Base-by-base conservation (phyloP, 208 protist genomes). In the Leishmania tropica region DNA sequence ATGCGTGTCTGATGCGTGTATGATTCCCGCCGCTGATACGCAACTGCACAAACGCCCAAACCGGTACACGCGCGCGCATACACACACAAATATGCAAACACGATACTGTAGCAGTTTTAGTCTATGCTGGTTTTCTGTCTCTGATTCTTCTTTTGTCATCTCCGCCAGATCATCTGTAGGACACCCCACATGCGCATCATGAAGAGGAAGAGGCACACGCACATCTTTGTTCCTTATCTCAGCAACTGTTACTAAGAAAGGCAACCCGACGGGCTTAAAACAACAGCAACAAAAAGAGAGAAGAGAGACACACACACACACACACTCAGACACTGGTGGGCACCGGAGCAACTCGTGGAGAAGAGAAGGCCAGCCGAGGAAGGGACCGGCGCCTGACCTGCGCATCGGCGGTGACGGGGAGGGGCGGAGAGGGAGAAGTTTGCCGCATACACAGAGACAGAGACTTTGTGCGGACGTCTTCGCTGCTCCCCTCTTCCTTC, bases 101-200 rank as follows among this genome's bases (percentile, higher is more conserved):
- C 71, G 54, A 19, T 48, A 31, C 11, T 45, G 51, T 76, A 54
- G 51, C 72, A 40, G 51, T 42, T 62, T 62, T 62, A 37, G 51
- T 28, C 19, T 35, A 31, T 58, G 47, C 3, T 62, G 47, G 19
- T 47, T 76, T 8, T 54, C 72, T 17, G 51, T 53, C 45, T 51
- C 21, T n/a, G 24, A 53, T 47, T 37, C 24, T 40, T 62, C 51
- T 28, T 40, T 54, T 19, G 35, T n/a, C 47, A 8, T 76, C 31
- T 51, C 70, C 70, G n/a, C 24, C 24, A 17, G 40, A 53, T 74
- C 13, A 24, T 74, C 51, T 37, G 45, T 51, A 74, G 70, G 28
- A 53, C 28, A 74, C 48, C 70, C 70, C 70, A 74, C 45, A 21
- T 37, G 42, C 17, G 40, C 70, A 53, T 35, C 70, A 74, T 74